Percentiles rank a stretch among this genome's conserved stretches.
Conservation (phyloP, 1,284 basidiomycete genomes). For the Cyathus olla region DNA sequence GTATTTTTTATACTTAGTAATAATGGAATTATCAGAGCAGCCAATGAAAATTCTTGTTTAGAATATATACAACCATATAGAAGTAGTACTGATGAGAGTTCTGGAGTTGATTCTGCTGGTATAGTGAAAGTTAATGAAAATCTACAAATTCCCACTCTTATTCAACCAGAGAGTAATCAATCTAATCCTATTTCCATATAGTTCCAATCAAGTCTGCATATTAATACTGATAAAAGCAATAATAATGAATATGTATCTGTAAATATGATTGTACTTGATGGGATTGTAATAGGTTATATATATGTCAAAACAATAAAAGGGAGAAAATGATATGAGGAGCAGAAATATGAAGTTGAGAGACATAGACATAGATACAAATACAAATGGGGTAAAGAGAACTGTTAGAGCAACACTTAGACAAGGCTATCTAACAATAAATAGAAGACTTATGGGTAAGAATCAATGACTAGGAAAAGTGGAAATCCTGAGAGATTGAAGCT, state of each 20-base stretch:
- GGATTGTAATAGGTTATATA: slow-evolving; percentile 14
- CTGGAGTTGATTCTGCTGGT: slow-evolving; percentile 15
- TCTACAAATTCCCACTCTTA: background rate
- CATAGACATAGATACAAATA: too few relatives aligned
- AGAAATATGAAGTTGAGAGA: too few relatives aligned
- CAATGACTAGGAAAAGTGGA: too few relatives aligned
- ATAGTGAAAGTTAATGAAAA: slow-evolving; percentile 8
- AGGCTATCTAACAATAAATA: too few relatives aligned
- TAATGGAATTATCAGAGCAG: slow-evolving; percentile 14
- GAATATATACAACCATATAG: slow-evolving; percentile 21
- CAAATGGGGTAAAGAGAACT: too few relatives aligned
- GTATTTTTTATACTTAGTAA: slow-evolving; percentile 16
- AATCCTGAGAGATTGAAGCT: too few relatives aligned
- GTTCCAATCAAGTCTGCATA: background rate
- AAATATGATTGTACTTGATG: slow-evolving; percentile 14
- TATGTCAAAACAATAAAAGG: too few relatives aligned
- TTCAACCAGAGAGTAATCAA: background rate
- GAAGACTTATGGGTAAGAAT: too few relatives aligned
- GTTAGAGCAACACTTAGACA: too few relatives aligned
- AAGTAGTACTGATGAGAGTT: slow-evolving; percentile 13
- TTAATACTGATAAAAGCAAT: background rate
- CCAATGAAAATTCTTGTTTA: slow-evolving; percentile 11
- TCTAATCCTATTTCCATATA: background rate
- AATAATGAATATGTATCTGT: slow-evolving; percentile 6
- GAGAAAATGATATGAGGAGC: too few relatives aligned